phyloP scores from a whole-genome alignment of 176 grass and related monocot genomes.

The Zizania latifolia region DNA sequence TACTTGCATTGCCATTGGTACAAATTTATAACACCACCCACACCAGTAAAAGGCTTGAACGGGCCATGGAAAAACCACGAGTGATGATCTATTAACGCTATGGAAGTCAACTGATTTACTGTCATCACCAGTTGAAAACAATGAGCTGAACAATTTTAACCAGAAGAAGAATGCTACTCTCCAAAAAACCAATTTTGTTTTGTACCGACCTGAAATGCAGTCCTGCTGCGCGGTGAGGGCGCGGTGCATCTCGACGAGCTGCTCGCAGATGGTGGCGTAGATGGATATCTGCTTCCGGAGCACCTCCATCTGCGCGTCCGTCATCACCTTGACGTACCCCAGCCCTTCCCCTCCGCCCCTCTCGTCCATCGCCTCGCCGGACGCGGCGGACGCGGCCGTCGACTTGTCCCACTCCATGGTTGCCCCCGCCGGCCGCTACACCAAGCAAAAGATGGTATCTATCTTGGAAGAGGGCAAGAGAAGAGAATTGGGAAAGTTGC shows the following conservation, averaged over 20 bases:
- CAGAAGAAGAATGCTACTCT: background rate
- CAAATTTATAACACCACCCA: background rate
- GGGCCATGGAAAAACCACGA: background rate
- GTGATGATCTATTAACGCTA: background rate
- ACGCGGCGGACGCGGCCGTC: background rate
- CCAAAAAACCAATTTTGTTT: background rate
- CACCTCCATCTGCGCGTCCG: constrained; percentile 91
- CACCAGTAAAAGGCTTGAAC: no score
- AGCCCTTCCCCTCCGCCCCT: constrained; percentile 36
- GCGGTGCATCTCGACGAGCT: constrained; percentile 95
- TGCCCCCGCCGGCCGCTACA: background rate
- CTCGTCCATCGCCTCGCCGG: constrained; percentile 14
- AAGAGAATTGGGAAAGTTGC: background rate
- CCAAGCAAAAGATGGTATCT: background rate
- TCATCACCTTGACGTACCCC: constrained; percentile 86
- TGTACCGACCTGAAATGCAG: constrained; percentile 51
- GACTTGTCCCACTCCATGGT: constrained; percentile 45
- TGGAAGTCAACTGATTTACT: background rate
- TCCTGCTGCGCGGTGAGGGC: constrained; percentile 74
- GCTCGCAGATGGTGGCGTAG: constrained; percentile 96
- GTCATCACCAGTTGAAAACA: background rate
- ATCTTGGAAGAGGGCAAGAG: background rate
- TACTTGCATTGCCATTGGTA: background rate
- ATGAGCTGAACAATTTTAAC: background rate
- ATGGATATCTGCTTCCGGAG: constrained; percentile 96